Percentiles rank a stretch among this genome's conserved stretches.
phyloP scores from a whole-genome alignment of 1,284 basidiomycete species.

The Boletellus deceptivus region DNA sequence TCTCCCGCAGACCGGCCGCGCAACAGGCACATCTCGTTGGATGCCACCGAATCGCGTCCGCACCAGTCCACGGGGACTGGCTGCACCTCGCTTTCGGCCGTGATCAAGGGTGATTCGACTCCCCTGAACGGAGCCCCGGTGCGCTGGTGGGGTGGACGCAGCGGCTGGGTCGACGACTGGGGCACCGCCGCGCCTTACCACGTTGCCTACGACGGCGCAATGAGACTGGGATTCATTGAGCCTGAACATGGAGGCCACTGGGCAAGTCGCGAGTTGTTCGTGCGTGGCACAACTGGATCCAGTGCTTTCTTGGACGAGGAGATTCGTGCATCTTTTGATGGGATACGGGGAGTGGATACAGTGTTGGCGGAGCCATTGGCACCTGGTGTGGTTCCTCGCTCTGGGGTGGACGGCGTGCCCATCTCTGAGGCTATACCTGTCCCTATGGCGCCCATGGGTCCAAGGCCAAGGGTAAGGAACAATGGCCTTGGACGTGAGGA shows the following conservation, averaged over 20 bases:
- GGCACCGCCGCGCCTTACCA: background rate
- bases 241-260: background rate
- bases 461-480: background rate
- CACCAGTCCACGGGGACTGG: background rate
- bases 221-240: background rate
- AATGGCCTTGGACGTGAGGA: background rate
- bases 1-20: background rate
- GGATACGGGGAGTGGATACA: background rate
- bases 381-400: background rate
- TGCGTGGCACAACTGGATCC: background rate
- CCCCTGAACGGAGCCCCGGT: slow-evolving; percentile 21
- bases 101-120: slow-evolving; percentile 5
- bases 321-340: slow-evolving; percentile 21
- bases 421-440: slow-evolving; percentile 10
- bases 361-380: background rate
- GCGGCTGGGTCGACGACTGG: slow-evolving; percentile 24
- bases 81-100: background rate
- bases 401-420: slow-evolving; percentile 7
- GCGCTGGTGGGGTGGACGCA: slow-evolving; percentile 22
- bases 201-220: background rate
- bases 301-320: slow-evolving; percentile 22
- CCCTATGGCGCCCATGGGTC: background rate
- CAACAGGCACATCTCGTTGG: slow-evolving; percentile 11
- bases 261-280: slow-evolving; percentile 3
- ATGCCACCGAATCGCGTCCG: background rate